phyloP scores from a whole-genome alignment of 2,329 filamentous ascomycete genomes.

The Sporothrix euskadiensis region DNA sequence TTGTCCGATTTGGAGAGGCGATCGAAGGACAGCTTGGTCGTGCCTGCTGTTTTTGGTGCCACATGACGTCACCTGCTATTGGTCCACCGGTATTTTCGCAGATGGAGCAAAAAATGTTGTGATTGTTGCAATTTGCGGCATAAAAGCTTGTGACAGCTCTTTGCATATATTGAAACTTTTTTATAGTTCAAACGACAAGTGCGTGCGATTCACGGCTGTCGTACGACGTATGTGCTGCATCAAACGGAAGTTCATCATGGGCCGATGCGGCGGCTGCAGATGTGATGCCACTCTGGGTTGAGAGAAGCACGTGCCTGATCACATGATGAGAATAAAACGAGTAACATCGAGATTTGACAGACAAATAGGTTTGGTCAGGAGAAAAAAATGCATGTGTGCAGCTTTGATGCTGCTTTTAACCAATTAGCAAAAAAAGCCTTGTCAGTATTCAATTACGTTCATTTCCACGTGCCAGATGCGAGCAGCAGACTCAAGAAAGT shows the following conservation, averaged over 20 bases:
- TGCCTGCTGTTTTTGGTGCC: constrained; percentile 6
- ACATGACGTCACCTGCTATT: constrained; percentile 25
- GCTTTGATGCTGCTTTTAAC: too few relatives aligned
- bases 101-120: neutral
- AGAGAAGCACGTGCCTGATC: neutral
- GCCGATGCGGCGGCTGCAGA: neutral
- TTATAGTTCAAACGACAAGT: neutral
- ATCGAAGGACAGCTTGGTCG: constrained; percentile 17
- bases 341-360: too few relatives aligned
- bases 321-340: neutral
- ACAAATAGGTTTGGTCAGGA: too few relatives aligned
- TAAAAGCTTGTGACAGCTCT: constrained; percentile 10
- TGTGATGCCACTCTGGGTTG: neutral
- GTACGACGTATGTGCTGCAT: neutral
- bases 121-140: constrained; percentile 3
- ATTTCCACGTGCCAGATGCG: too few relatives aligned
- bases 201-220: neutral
- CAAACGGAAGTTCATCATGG: neutral
- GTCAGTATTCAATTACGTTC: too few relatives aligned
- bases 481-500: too few relatives aligned
- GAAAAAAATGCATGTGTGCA: too few relatives aligned
- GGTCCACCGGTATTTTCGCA: neutral
- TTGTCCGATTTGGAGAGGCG: constrained; percentile 20
- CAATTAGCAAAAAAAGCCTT: too few relatives aligned
- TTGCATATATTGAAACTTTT: neutral